A percentile compares a stretch with the other conserved stretches of the same genome.
These are phyloP conservation scores for Mercurialis annua DNA, from an alignment of 345 rosid genomes.

Conservation along the genomic window DNA sequence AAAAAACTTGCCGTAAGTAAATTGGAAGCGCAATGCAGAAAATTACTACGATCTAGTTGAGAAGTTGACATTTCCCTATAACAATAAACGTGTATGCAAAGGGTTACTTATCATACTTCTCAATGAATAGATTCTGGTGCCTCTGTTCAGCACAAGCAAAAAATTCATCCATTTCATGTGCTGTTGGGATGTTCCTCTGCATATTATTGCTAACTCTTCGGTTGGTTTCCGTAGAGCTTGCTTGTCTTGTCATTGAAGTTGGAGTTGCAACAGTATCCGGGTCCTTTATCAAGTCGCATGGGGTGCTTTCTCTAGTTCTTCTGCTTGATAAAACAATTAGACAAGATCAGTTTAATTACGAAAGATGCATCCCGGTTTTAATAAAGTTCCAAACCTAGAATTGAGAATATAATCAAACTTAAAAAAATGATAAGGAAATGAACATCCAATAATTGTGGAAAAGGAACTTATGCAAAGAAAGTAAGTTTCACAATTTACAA, in stretches of 20 bases:
- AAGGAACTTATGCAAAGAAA: slow-evolving; percentile 7
- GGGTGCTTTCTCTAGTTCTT: slow-evolving; percentile 55
- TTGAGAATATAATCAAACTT: not conserved
- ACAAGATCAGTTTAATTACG: not conserved
- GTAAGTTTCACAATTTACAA: slow-evolving; percentile 4
- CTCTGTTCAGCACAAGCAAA: slow-evolving; percentile 56
- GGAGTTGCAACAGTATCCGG: slow-evolving; percentile 39
- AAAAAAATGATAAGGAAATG: no score
- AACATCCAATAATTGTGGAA: not conserved
- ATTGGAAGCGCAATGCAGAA: not conserved
- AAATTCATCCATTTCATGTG: slow-evolving; percentile 68
- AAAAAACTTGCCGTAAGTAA: not conserved
- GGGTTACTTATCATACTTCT: slow-evolving; percentile 57
- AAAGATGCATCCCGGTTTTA: not conserved
- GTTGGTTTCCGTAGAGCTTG: slow-evolving; percentile 23
- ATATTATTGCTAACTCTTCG: slow-evolving; percentile 24
- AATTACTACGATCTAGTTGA: not conserved
- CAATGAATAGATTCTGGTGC: slow-evolving; percentile 47
- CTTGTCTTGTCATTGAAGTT: slow-evolving; percentile 45
- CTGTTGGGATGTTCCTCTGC: slow-evolving; percentile 38
- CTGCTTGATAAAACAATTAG: slow-evolving; percentile 23
- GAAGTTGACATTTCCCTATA: not conserved
- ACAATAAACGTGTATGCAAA: not conserved
- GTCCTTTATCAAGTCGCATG: slow-evolving; percentile 40
- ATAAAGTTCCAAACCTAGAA: not conserved